These are phyloP conservation scores for Eudorina sp. DNA, from an alignment of 139 green algal species.

Conservation along the genomic window DNA sequence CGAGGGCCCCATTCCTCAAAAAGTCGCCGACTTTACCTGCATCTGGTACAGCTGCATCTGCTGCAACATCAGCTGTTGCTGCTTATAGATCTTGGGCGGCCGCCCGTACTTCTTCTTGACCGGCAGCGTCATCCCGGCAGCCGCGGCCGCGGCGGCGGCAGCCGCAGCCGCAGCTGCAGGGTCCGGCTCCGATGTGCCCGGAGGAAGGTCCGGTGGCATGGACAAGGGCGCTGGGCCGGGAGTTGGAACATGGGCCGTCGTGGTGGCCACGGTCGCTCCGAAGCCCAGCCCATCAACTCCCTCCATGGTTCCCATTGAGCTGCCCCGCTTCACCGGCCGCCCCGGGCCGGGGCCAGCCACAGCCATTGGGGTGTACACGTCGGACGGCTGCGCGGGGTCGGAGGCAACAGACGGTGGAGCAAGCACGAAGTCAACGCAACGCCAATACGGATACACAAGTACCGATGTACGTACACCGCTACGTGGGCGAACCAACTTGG, in stretches of 20 bases:
- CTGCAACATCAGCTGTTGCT: slow-evolving; percentile 6
- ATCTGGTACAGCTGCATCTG: slow-evolving; percentile 25
- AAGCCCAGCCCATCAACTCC: slow-evolving; percentile 4
- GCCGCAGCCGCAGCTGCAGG: neutral
- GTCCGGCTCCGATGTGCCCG: neutral
- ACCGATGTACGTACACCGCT: too few species aligned
- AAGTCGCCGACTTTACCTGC: neutral
- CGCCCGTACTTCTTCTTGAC: slow-evolving; percentile 14
- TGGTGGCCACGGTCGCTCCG: neutral
- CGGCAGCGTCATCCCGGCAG: neutral
- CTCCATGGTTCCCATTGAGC: neutral
- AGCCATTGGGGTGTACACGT: neutral
- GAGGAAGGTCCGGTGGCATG: too few species aligned
- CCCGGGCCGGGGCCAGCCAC: neutral
- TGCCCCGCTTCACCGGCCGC: neutral
- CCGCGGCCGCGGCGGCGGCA: neutral
- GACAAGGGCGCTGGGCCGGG: neutral
- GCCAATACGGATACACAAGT: too few species aligned
- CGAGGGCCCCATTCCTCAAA: too few species aligned
- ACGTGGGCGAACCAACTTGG: too few species aligned
- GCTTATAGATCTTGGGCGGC: slow-evolving; percentile 19
- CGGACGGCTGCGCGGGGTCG: neutral
- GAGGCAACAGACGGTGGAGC: too few species aligned
- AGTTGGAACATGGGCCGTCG: neutral
- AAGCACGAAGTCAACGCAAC: too few species aligned